Percentiles rank a stretch among this genome's conserved stretches.
These are phyloP conservation scores for Pythium coloratum DNA, from an alignment of 352 stramenopile species.

Conservation along the genomic window DNA sequence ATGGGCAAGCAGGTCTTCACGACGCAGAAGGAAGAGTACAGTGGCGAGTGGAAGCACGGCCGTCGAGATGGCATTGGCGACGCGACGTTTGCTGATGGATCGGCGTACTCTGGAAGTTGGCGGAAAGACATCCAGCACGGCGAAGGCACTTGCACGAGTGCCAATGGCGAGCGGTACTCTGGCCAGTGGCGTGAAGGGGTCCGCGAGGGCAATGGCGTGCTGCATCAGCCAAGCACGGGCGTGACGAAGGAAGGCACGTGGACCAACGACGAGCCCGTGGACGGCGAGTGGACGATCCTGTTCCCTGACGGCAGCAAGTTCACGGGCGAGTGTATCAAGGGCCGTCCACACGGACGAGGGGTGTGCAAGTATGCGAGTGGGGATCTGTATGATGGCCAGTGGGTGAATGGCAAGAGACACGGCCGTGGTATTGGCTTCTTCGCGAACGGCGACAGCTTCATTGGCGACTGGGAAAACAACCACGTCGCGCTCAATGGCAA, in stretches of 20 bases:
- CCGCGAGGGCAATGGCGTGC: conserved; percentile 51
- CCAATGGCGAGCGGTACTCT: conserved; percentile 62
- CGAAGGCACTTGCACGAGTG: conserved; percentile 60
- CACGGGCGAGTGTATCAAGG: conserved; percentile 59
- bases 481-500: conserved; percentile 77
- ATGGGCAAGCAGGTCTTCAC: conserved; percentile 49
- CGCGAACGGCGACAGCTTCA: conserved; percentile 67
- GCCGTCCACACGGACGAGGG: conserved; percentile 64
- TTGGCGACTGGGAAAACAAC: conserved; percentile 81
- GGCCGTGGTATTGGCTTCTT: conserved; percentile 71
- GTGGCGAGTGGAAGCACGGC: conserved; percentile 59
- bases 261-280: conserved; percentile 50
- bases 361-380: conserved; percentile 84
- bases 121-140: conserved; percentile 51
- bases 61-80: conserved; percentile 59
- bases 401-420: conserved; percentile 80
- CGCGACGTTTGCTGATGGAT: conserved; percentile 50
- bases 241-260: conserved; percentile 72
- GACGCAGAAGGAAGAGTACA: conserved; percentile 46
- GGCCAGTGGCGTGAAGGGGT: conserved; percentile 63
- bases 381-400: conserved; percentile 83
- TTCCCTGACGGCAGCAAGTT: conserved; percentile 79
- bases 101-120: conserved; percentile 63
- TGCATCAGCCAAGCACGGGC: conserved; percentile 44
- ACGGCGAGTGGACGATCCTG: conserved; percentile 77